These are phyloP conservation scores for Dothideomycetes sp. DNA, from an alignment of 2,329 filamentous ascomycete species.

Conservation along the genomic window DNA sequence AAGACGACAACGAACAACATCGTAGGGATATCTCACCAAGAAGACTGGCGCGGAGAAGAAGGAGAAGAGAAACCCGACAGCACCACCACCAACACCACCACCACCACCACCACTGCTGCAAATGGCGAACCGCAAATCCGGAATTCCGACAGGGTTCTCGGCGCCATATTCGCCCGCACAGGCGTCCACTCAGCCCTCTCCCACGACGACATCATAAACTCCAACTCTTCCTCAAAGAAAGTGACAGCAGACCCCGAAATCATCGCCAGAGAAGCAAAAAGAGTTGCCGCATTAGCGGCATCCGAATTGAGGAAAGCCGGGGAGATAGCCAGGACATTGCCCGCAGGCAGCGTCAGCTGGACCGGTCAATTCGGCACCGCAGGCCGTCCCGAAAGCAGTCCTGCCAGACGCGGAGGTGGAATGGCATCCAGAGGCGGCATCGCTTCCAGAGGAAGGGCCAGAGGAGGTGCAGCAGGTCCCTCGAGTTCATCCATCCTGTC, in stretches of 20 bases:
- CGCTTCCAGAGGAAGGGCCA: slow-evolving; percentile 28
- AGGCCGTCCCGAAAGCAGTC: slow-evolving; percentile 53
- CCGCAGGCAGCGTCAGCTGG: slow-evolving; percentile 85
- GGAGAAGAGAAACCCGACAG: slow-evolving; percentile 18
- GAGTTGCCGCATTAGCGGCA: slow-evolving; percentile 69
- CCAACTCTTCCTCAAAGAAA: slow-evolving; percentile 46
- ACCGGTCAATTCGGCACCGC: slow-evolving; percentile 74
- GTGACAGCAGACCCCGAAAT: slow-evolving; percentile 67
- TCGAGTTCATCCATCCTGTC: slow-evolving; percentile 35
- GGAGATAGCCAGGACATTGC: slow-evolving; percentile 61
- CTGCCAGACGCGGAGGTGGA: slow-evolving; percentile 40
- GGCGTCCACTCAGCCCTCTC: slow-evolving; percentile 86
- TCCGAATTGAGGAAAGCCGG: slow-evolving; percentile 64
- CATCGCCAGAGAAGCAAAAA: slow-evolving; percentile 71
- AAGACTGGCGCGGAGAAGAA: slow-evolving; percentile 31
- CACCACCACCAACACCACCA: slow-evolving; percentile 14
- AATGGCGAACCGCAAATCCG: slow-evolving; percentile 43
- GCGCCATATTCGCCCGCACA: slow-evolving; percentile 77
- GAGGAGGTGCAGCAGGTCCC: slow-evolving; percentile 22
- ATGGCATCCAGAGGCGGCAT: slow-evolving; percentile 29
- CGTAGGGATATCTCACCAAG: slow-evolving; percentile 34
- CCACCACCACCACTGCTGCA: slow-evolving; percentile 6
- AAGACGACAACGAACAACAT: slow-evolving; percentile 23
- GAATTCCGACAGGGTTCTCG: slow-evolving; percentile 76
- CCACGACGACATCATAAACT: slow-evolving; percentile 83